Base-by-base conservation (phyloP, 179 eudicot genomes). In the Actinidia polygama region DNA sequence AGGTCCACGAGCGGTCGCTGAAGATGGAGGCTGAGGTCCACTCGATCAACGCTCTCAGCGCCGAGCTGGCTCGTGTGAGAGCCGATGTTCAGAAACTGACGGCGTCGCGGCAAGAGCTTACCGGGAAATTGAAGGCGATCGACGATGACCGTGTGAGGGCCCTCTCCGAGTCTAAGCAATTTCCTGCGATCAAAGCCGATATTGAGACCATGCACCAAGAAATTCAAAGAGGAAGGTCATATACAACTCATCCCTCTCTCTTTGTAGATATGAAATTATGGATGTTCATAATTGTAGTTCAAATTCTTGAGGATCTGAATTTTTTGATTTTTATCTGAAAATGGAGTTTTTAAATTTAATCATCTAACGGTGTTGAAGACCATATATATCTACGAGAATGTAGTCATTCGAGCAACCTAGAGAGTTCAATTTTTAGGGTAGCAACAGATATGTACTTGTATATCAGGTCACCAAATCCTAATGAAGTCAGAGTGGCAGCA, bases 161-260 rank as follows among this genome's bases (percentile, higher is more conserved):
- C 5, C 79, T 81, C n/a, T 6, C 57, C 26, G 91, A 92, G 81
- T 77, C 80, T 61, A 44, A 80, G 53, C 85, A 91, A 6, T 47
- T 90, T 15, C 79, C 88, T 11, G 89, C 69, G 53, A 79, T 97
- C 59, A 87, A 86, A 75, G 88, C 82, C 46, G 94, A 95, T 71
- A 87, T 92, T 77, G 92, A 92, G 67, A 62, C 81, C 18, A 83
- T 91, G 90, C 91, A 78, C 14, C 89, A 84, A 10, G 94, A 95
- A 36, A 81, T 96, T 7, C 85, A 84, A 19, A 87, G 86, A 87
- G 99, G 98, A 88, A 97, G 97, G 97, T 93, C 61, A 30, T 62
- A 61, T 59, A 44, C 55, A 59, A 77, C 40, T 59, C 54, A n/a
- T 61, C 19, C 4, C 79, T 40, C 47, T 44, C 74, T 19, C 44